Percentiles rank a stretch among this genome's conserved stretches.
Evolutionary conservation across 352 stramenopile species (phyloP).

Genomic region (Phytophthora ohioensis): DNA sequence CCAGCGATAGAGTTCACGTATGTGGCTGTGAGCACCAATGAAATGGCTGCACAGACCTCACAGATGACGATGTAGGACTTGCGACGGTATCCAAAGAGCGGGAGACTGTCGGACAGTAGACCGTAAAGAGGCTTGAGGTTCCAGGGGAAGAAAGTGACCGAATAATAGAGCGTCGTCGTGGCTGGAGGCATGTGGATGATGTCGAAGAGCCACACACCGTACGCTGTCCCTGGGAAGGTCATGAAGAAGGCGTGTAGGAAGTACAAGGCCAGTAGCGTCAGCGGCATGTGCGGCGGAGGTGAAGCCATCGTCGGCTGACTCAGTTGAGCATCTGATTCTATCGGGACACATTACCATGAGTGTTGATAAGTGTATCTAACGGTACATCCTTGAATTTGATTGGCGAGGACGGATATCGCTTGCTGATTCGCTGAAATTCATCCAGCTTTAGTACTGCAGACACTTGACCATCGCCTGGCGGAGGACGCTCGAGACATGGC

Average conservation of each 20-base stretch:
- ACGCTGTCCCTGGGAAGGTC: slow-evolving; percentile 85
- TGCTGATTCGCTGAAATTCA: slow-evolving; percentile 29
- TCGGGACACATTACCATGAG: slow-evolving; percentile 8
- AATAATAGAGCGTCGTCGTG: slow-evolving; percentile 85
- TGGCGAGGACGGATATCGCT: slow-evolving; percentile 34
- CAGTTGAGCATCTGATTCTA: slow-evolving; percentile 9
- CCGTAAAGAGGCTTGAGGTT: slow-evolving; percentile 89
- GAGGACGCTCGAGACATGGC: slow-evolving; percentile 50
- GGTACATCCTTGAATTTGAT: slow-evolving; percentile 30
- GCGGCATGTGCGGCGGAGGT: slow-evolving; percentile 21
- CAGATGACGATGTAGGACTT: slow-evolving; percentile 88
- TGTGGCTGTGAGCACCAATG: slow-evolving; percentile 61
- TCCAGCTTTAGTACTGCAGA: background rate
- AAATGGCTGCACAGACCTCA: slow-evolving; percentile 63
- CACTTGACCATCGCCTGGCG: slow-evolving; percentile 28
- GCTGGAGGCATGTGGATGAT: slow-evolving; percentile 81
- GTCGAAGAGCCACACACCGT: slow-evolving; percentile 80
- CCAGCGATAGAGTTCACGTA: slow-evolving; percentile 65
- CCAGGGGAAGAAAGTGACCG: slow-evolving; percentile 85
- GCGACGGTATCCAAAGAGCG: slow-evolving; percentile 77
- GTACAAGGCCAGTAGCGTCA: slow-evolving; percentile 78
- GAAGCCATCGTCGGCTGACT: slow-evolving; percentile 1
- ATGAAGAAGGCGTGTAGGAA: slow-evolving; percentile 82
- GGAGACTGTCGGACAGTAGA: slow-evolving; percentile 77
- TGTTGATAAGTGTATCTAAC: background rate